Evolutionary conservation across 164 flowering plant species (phyloP), one percentile per base, ranked within the genome.

Genomic region (Euptelea pleiosperma): DNA sequence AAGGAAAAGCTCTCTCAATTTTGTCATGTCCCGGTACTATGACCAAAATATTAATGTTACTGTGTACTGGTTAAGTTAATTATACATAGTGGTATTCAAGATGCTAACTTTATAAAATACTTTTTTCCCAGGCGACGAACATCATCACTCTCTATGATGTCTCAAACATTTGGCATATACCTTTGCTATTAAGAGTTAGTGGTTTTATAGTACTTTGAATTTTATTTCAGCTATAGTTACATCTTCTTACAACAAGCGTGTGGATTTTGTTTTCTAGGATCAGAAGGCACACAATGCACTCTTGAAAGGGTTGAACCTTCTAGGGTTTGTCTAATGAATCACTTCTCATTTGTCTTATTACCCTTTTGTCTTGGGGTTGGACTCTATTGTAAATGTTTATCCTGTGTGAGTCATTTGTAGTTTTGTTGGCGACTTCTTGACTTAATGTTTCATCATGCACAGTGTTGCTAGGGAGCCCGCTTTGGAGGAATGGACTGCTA

Each of bases 271-370:
- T 22, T n/a, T 40, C n/a, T 53, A 94, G 99, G 91, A 86, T 54
- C 99, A 94, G 70, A 91, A 82, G 66, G 95, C 96, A 56, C 99
- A 94, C 72, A 79, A 82, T 68, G 95, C 99, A 60, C 83, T 94
- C 63, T 66, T 91, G 73, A 94, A 77, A 73, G 87, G 29, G 52
- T 77, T 93, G 62, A 76, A 86, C 57, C 93, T 91, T 70, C 58
- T 9, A 11, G 58, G 96, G 99, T 94, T 46, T 61, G 94, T 83
- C 44, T 44, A n/a, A n/a, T 30, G 37, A 36, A 61, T 58, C 58
- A 7, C 40, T n/a, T n/a, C n/a, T n/a, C 37, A 4, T 37, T 56
- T 37, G 26, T 19, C 26, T 26, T 48, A 15, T 48, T 15, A 9
- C 34, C 34, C 3, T 26, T 9, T 41, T 28, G 6, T 8, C 16